Evolutionary conservation across 768 basidiomycete genomes (phyloP), one percentile per base, ranked within the genome.

Genomic region (Rhodotorula babjevae): DNA sequence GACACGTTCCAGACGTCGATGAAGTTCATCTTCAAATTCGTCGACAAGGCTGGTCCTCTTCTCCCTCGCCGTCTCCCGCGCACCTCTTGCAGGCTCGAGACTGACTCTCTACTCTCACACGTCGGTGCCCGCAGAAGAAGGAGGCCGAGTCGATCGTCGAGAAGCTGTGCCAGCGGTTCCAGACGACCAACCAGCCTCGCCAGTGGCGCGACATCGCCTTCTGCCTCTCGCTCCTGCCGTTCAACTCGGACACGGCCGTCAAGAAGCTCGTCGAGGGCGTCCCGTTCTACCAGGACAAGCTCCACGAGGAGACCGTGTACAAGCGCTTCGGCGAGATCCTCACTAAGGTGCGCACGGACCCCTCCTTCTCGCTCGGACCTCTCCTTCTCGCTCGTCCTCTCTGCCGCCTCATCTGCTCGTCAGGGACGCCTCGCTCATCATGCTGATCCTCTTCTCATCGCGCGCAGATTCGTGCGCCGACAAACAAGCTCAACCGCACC

Each of bases 161-260:
- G 78, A 99, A 97, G 80, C 87, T 99, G 4, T 99, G 96, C 78
- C 93, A 96, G 78, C 87, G 95, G 15, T 97, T 98, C 88, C 86
- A 90, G 33, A 84, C 92, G 8, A 87, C 90, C 1, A 89, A 90
- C 55, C 92, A 94, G 44, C 86, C 91, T 25, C 86, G 95, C 11
- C 96, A 98, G 79, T 99, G 96, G 96, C 87, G 93, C 33, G 95
- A 99, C 78, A 93, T 99, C 69, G 92, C 94, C 2, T 98, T 89
- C 82, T 99, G 95, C 80, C 83, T 99, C 6, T 93, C 95, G 0
- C 82, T 97, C 4, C 85, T 98, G 25, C 95, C 93, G 0, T 99
- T 91, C 90, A 97, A 97, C 80, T 94, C 93, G 2, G 96, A 99
- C 76, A 87, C 90, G 46, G 95, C 93, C 0, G 87, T 97, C 77